These are phyloP conservation scores for Imleria badia DNA, from an alignment of 768 basidiomycete species.

Conservation along the genomic window DNA sequence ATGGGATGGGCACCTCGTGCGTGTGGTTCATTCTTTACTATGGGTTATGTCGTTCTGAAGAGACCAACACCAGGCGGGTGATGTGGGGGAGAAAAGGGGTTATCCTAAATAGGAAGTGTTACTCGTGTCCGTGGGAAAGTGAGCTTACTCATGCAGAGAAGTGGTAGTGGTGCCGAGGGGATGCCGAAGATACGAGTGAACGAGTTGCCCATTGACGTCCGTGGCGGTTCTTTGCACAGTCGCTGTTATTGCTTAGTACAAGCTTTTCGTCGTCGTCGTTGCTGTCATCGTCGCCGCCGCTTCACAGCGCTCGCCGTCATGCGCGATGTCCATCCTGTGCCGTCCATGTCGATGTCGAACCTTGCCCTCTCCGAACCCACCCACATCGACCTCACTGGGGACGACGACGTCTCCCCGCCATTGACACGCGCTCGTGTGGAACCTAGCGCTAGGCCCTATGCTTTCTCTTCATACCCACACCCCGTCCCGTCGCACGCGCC, in stretches of 20 bases:
- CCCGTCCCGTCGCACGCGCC: constrained; percentile 27
- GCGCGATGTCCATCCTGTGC: constrained; percentile 28
- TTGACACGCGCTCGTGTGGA: constrained; percentile 33
- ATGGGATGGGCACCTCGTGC: constrained; percentile 70
- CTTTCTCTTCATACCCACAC: constrained; percentile 24
- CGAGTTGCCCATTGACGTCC: constrained; percentile 15
- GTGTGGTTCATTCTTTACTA: constrained; percentile 9
- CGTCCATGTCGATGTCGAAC: constrained; percentile 37
- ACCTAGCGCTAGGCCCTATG: constrained; percentile 42
- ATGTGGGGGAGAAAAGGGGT: constrained; percentile 4
- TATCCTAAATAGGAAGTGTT: constrained; percentile 22
- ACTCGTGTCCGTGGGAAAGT: constrained; percentile 17
- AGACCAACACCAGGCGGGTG: constrained; percentile 18
- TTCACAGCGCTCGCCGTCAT: constrained; percentile 15
- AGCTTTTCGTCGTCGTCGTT: not conserved
- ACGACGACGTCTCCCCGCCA: constrained; percentile 53
- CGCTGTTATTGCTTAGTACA: not conserved
- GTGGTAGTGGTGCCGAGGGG: constrained; percentile 16
- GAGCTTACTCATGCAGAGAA: constrained; percentile 23
- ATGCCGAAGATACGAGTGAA: constrained; percentile 28
- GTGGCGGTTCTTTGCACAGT: constrained; percentile 19
- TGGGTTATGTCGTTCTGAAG: not conserved
- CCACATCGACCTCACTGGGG: constrained; percentile 70
- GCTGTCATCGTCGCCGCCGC: not conserved
- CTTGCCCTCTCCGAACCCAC: constrained; percentile 43